Evolutionary conservation across 768 basidiomycete species (phyloP).

Genomic region (Hydnomerulius pinastri): DNA sequence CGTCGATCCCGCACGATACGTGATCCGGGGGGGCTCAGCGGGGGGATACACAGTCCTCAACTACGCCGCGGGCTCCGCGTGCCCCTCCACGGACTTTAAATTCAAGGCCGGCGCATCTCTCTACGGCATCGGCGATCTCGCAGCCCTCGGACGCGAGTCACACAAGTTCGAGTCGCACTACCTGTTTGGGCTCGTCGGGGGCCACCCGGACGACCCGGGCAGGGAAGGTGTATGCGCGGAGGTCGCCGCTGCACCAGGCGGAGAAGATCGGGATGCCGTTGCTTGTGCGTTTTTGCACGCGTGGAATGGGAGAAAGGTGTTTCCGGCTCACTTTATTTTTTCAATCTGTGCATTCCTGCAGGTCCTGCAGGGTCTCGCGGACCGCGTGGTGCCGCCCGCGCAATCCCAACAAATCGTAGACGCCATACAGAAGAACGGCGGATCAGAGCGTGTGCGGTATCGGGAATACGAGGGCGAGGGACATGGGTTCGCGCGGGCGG

Average conservation of each 20-base stretch:
- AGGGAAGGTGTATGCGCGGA: conserved; percentile 52
- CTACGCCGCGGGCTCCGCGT: conserved; percentile 3
- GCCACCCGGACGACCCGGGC: conserved; percentile 38
- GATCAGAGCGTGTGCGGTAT: conserved; percentile 26
- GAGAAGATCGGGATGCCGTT: conserved; percentile 60
- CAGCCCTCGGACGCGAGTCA: conserved; percentile 52
- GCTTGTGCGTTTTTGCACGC: conserved; percentile 49
- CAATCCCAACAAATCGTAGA: conserved; percentile 41
- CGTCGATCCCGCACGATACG: conserved; percentile 59
- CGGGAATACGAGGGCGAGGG: conserved; percentile 40
- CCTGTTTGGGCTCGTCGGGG: conserved; percentile 59
- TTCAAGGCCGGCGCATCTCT: conserved; percentile 56
- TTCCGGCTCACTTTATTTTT: conserved; percentile 35
- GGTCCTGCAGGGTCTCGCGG: conserved; percentile 65
- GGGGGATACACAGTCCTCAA: conserved; percentile 70
- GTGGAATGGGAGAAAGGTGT: no score
- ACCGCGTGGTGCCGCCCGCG: conserved; percentile 62
- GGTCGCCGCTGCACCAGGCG: conserved; percentile 61
- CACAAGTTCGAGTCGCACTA: conserved; percentile 71
- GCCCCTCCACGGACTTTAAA: conserved; percentile 52
- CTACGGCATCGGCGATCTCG: conserved; percentile 67
- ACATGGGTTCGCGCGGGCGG: conserved; percentile 31
- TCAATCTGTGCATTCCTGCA: conserved; percentile 29
- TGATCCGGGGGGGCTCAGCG: conserved; percentile 67
- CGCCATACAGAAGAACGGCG: background rate